phyloP scores from a whole-genome alignment of 1,139 yeast genomes.

The Hyphopichia pseudoburtonii region DNA sequence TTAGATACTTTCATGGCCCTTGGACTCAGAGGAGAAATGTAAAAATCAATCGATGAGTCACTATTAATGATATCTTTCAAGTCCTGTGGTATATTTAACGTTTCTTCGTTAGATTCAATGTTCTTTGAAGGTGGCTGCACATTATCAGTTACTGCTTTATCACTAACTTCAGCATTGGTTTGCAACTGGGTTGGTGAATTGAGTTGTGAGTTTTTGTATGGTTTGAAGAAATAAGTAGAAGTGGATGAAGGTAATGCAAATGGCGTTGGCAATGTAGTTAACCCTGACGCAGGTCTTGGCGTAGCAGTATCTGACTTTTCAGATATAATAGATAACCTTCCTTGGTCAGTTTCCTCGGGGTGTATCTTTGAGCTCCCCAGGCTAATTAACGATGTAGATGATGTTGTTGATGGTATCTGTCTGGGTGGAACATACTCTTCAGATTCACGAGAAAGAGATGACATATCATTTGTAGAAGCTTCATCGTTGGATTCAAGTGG shows the following conservation, averaged over 20 bases:
- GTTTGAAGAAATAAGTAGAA: conserved; percentile 42
- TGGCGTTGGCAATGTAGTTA: conserved; percentile 32
- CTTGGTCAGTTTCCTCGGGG: conserved; percentile 5
- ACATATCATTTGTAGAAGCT: not conserved
- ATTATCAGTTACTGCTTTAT: not conserved
- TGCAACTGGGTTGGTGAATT: conserved; percentile 10
- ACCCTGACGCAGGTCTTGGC: conserved; percentile 15
- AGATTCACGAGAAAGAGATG: no score
- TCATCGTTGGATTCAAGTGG: not conserved
- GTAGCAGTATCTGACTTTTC: conserved; percentile 8
- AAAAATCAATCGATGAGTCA: conserved; percentile 41
- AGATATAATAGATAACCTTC: conserved; percentile 7
- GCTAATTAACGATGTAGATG: no score
- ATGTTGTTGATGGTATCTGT: not conserved
- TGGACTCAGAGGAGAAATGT: conserved; percentile 34
- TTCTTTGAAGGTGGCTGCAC: not conserved
- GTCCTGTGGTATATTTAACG: conserved; percentile 31
- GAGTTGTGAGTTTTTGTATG: conserved; percentile 10
- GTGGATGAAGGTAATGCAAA: conserved; percentile 50
- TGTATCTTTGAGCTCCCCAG: no score
- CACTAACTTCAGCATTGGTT: not conserved
- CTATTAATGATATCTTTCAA: conserved; percentile 41
- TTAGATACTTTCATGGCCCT: conserved; percentile 41
- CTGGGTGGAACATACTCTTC: not conserved
- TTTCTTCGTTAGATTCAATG: conserved; percentile 13